A percentile compares a stretch with the other conserved stretches of the same genome.
These are phyloP conservation scores for Ormosia emarginata DNA, from an alignment of 306 rosid species.

Conservation along the genomic window DNA sequence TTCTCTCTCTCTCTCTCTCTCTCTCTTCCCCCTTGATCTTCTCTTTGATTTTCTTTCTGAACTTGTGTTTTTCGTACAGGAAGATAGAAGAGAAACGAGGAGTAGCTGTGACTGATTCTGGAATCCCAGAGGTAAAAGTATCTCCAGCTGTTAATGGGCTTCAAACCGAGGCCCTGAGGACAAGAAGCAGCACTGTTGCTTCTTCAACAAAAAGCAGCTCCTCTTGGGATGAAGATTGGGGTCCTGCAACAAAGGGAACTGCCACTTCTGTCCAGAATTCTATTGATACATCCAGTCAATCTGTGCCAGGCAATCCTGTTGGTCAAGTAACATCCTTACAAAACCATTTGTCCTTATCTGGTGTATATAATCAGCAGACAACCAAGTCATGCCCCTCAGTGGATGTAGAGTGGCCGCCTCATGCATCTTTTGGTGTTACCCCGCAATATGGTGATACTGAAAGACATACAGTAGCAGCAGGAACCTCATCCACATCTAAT, in stretches of 20 bases:
- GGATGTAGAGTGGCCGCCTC: conserved; percentile 97
- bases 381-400: conserved; percentile 67
- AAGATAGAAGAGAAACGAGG: conserved; percentile 95
- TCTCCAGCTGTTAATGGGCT: conserved; percentile 53
- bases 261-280: conserved; percentile 41
- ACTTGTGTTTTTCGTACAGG: conserved; percentile 42
- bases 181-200: conserved; percentile 35
- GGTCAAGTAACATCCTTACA: conserved; percentile 41
- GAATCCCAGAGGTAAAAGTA: conserved; percentile 62
- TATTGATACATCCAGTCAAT: conserved; percentile 31
- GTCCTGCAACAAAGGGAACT: conserved; percentile 37
- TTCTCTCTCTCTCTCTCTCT: background rate
- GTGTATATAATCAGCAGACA: conserved; percentile 54
- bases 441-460: conserved; percentile 52
- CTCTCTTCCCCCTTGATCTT: background rate
- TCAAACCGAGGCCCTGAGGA: conserved; percentile 43
- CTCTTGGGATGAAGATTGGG: conserved; percentile 99
- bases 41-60: conserved; percentile 3
- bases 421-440: conserved; percentile 38
- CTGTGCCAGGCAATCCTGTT: conserved; percentile 38
- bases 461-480: conserved; percentile 45
- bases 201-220: conserved; percentile 50
- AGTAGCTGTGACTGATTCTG: conserved; percentile 75
- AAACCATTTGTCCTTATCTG: conserved; percentile 28
- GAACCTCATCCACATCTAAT: conserved; percentile 57